Base-by-base conservation (phyloP, 305 asterid species). In the Nicotiana rustica region DNA sequence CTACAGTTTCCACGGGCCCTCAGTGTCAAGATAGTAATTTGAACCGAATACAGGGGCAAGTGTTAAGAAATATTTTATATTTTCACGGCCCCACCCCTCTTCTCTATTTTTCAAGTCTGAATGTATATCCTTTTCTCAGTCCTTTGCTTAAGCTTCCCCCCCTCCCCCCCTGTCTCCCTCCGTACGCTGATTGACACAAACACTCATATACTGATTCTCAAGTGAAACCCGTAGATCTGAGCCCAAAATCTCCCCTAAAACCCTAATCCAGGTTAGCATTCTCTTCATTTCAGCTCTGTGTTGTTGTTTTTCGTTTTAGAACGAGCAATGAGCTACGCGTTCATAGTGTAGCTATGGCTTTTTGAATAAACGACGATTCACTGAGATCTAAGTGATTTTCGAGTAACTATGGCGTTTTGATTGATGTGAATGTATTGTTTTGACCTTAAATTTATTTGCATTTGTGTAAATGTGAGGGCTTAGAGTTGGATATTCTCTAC, bases 401-500 rank as follows among this genome's bases (percentile, higher is more conserved):
- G 15, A 17, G 31, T 44, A 4, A 19, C 19, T 19, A 33, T 44
- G 19, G 31, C 3, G 6, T 19, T 69, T 71, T 44, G 13, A 25
- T 49, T 73, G 44, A 1, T 73, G 44, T 73, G 15, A 73, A 73
- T 73, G 64, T 73, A 10, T 2, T 73, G 19, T 49, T 73, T 21
- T 47, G 83, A 70, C 71, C 83, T 21, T 82, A 80, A 67, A 59
- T 78, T 69, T 15, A 19, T 57, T 84, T 75, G 29, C 85, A 81
- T 86, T 83, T 83, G 78, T 64, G 71, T 69, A 82, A 10, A 59
- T 78, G 61, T 25, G 29, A 84, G 69, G 84, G 71, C 75, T 57
- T 61, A 6, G 73, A 31, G 29, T 44, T 47, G 75, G 61, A 38
- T n/a, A 60, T 61, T 33, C 10, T 84, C 15, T 38, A 6, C 61